phyloP scores from a whole-genome alignment of 129 eudicot species.

The Flaveria robusta region DNA sequence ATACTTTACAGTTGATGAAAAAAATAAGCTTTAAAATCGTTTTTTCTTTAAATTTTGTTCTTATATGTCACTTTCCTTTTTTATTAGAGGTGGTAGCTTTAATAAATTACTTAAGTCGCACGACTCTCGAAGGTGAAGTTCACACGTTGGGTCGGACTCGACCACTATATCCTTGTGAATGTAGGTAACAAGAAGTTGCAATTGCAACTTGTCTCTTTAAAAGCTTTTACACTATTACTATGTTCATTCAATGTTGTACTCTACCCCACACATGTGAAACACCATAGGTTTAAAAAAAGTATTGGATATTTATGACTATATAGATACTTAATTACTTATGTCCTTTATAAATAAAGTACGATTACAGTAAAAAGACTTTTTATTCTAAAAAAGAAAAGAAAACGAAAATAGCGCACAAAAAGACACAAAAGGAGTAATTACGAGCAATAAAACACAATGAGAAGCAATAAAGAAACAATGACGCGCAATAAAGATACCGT shows the following conservation, averaged over 20 bases:
- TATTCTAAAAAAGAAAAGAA: too few relatives aligned
- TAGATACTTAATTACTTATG: too few relatives aligned
- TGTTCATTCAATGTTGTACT: background rate
- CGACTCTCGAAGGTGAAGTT: background rate
- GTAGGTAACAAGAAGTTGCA: background rate
- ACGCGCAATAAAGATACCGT: too few relatives aligned
- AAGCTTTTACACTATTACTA: background rate
- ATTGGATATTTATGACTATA: too few relatives aligned
- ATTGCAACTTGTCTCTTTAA: background rate
- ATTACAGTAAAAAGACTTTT: too few relatives aligned
- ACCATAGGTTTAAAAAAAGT: too few relatives aligned
- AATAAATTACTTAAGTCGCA: conserved; percentile 4
- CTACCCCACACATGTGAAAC: background rate
- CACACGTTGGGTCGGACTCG: background rate
- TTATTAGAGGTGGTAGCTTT: conserved; percentile 6
- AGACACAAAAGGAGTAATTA: too few relatives aligned
- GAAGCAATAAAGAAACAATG: too few relatives aligned
- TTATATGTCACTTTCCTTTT: background rate
- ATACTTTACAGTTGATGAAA: too few relatives aligned
- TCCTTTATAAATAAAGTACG: too few relatives aligned
- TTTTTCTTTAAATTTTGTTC: background rate
- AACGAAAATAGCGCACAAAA: too few relatives aligned
- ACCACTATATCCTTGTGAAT: conserved; percentile 15
- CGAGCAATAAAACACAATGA: too few relatives aligned
- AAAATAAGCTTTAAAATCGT: background rate